Evolutionary conservation across 163 green algal species (phyloP).

Genomic region (Scenedesmus sp.): DNA sequence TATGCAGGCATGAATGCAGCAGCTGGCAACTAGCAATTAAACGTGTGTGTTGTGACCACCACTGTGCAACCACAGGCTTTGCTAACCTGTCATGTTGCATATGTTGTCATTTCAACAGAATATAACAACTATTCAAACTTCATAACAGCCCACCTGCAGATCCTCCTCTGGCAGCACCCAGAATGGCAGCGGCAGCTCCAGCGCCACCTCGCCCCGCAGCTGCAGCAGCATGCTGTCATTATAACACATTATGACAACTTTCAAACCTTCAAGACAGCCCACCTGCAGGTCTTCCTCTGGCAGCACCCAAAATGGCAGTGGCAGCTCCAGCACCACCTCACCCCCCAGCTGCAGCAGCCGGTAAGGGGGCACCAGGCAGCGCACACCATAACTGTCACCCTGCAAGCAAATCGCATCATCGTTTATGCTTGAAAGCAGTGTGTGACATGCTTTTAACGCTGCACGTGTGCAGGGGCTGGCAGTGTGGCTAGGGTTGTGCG

Average conservation of each 20-base stretch:
- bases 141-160: neutral
- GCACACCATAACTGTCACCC: conserved; percentile 27
- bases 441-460: too few relatives aligned
- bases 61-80: too few relatives aligned
- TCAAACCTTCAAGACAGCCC: neutral
- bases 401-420: neutral
- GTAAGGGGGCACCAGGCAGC: conserved; percentile 25
- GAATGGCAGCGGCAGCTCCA: neutral
- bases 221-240: conserved; percentile 16
- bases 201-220: neutral
- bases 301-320: conserved; percentile 22
- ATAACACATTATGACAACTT: too few relatives aligned
- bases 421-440: too few relatives aligned
- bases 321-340: conserved; percentile 35
- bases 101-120: neutral
- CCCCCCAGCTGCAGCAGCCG: conserved; percentile 35
- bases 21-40: too few relatives aligned
- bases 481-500: too few relatives aligned
- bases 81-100: too few relatives aligned
- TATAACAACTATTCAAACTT: too few relatives aligned
- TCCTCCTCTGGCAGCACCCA: conserved; percentile 20
- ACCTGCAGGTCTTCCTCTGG: conserved; percentile 37
- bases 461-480: too few relatives aligned
- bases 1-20: too few relatives aligned
- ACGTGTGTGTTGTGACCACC: too few relatives aligned